Base-by-base conservation (phyloP, 2,329 filamentous ascomycete genomes). In the Phaeomoniella chlamydospora region DNA sequence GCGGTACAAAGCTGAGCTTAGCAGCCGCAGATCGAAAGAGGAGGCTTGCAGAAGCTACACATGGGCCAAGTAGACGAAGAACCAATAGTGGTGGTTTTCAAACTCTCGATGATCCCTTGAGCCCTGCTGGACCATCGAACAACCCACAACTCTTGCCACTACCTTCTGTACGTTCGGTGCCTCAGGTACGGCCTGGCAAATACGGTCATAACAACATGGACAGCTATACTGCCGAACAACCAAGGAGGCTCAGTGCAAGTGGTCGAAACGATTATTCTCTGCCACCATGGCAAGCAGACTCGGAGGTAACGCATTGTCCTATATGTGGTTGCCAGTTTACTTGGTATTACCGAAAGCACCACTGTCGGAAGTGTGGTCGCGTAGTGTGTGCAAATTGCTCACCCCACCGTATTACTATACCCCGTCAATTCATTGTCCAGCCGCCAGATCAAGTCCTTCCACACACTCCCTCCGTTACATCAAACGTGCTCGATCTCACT, bases 351-450 rank as follows among this genome's bases (percentile, higher is more conserved):
- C 71, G 88, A 43, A 92, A 92, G 53, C 88, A 96, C 59, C 88
- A 96, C 54, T 96, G 88, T 67, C 74, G 87, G 72, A 94, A 94
- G 71, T 96, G 88, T 53, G 88, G 88, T 32, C 70, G 86, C 41
- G 87, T 96, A 5, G 88, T 96, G 15, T 96, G 88, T 57, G 77
- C 78, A 39, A 68, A 75, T 14, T 96, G 88, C 61, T 94, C 88
- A 2, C 88, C 88, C 3, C 88, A 96, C 56, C 75, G 86, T 41
- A 96, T 96, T 52, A 93, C 83, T 3, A 94, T 96, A 43, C 88
- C 88, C 1, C 74, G 87, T 44, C 83, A 90, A 52, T 96, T 84
- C 54, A 94, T 96, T 44, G 86, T 94, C 16, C 79, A 80, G 33
- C 81, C 83, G 3, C 80, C 81, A 1, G 63, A 68, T 39, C 49